Base-by-base conservation (phyloP, 495 filamentous ascomycete genomes). In the Penicillium paxilli region DNA sequence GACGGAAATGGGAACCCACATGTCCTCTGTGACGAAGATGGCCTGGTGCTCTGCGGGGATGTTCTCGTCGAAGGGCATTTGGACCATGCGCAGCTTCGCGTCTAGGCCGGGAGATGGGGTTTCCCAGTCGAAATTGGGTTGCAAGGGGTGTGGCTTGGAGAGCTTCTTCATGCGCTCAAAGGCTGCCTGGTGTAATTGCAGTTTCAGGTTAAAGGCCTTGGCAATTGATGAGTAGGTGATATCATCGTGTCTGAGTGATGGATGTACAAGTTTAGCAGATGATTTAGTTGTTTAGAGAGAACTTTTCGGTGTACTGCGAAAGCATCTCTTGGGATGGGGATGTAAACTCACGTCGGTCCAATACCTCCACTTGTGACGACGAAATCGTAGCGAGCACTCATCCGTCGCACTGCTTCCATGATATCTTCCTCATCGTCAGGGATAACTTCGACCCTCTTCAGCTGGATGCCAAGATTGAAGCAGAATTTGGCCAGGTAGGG, bases 191-290 rank as follows among this genome's bases (percentile, higher is more conserved):
- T 98, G 90, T 14, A 96, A 77, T 51, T 83, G 77, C 0, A 98
- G 78, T 10, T 86, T 81, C 2, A 96, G 78, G 32, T 71, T 67
- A 68, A 96, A 98, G 20, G 92, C 94, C 57, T 91, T 90, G 35
- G 90, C 94, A 62, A 98, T 92, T 20, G 92, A 92, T 62, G 85
- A 73, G 78, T 98, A 98, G 32, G 94, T 98, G 57, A 98, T 98
- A 64, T 98, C 94, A 64, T 98, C 94, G 73, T 98, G 94, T 49
- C 88, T 94, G 60, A n/a, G n/a, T n/a, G n/a, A n/a, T n/a, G n/a
- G n/a, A n/a, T n/a, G n/a, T n/a, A n/a, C n/a, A n/a, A n/a, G n/a
- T n/a, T n/a, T n/a, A n/a, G n/a, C n/a, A n/a, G n/a, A n/a, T n/a
- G n/a, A n/a, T n/a, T n/a, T n/a, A n/a, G n/a, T n/a, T n/a, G n/a